Conservation (phyloP, 2,329 filamentous ascomycete species). For the Pleurostoma richardsiae region DNA sequence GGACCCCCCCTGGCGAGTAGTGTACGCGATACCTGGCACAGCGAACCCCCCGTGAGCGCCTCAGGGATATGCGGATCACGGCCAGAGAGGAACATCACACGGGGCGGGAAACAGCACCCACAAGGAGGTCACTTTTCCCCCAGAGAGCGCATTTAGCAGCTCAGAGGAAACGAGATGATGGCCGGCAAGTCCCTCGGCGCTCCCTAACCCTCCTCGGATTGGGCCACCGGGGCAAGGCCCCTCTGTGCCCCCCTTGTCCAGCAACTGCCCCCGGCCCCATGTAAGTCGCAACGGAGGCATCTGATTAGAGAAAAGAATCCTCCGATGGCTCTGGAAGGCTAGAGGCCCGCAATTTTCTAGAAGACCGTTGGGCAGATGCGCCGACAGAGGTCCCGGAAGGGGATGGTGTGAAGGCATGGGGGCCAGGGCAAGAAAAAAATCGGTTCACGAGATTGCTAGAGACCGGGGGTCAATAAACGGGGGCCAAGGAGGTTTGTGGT, state of each 20-base stretch:
- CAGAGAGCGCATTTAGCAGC: background rate
- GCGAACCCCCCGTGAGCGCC: conserved; percentile 26
- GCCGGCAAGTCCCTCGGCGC: conserved; percentile 17
- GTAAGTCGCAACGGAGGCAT: conserved; percentile 29
- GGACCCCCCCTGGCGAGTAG: background rate
- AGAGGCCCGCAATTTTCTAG: conserved; percentile 38
- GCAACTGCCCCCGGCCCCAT: conserved; percentile 18
- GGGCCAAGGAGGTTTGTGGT: background rate
- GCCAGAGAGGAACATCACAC: conserved; percentile 46
- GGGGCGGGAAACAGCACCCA: too few species aligned
- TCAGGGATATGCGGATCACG: conserved; percentile 65
- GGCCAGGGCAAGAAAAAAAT: conserved; percentile 25
- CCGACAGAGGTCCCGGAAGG: conserved; percentile 28
- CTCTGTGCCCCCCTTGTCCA: too few species aligned
- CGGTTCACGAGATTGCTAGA: conserved; percentile 41
- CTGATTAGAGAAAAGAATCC: conserved; percentile 39
- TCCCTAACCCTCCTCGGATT: background rate
- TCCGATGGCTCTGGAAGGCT: conserved; percentile 32
- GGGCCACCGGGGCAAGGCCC: too few species aligned
- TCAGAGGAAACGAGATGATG: background rate
- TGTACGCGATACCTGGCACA: background rate
- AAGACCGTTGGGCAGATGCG: conserved; percentile 40
- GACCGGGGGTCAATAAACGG: conserved; percentile 20
- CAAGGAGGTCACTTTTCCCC: too few species aligned
- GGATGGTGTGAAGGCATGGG: conserved; percentile 31